These are phyloP conservation scores for Escallonia herrerae DNA, from an alignment of 129 eudicot species.

Conservation along the genomic window DNA sequence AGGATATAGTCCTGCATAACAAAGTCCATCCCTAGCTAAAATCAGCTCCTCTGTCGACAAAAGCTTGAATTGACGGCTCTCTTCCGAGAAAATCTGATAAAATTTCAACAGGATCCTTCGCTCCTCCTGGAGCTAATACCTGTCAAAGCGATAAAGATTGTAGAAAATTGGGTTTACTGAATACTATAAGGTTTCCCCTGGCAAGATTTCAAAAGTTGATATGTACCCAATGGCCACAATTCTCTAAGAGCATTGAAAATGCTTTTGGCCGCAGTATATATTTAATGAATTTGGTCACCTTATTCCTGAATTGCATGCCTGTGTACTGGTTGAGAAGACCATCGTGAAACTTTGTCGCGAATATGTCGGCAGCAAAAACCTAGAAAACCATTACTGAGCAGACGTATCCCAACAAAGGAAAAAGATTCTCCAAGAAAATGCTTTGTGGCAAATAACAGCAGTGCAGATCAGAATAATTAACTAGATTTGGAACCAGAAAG, in stretches of 20 bases:
- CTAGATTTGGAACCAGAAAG: not conserved
- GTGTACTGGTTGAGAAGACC: constrained; percentile 53
- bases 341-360: constrained; percentile 66
- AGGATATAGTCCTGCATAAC: not conserved
- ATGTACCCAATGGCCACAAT: not conserved
- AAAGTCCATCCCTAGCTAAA: constrained; percentile 15
- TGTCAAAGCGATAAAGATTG: constrained; percentile 7
- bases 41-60: constrained; percentile 40
- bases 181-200: too few species aligned
- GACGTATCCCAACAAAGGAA: not conserved
- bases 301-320: constrained; percentile 82
- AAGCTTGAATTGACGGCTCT: constrained; percentile 85
- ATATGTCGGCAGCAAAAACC: constrained; percentile 87
- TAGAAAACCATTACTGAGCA: constrained; percentile 19
- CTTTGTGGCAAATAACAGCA: not conserved
- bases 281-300: constrained; percentile 52
- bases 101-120: constrained; percentile 75
- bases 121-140: constrained; percentile 89
- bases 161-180: too few species aligned
- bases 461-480: not conserved
- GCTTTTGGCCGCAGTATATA: too few species aligned
- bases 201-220: not conserved
- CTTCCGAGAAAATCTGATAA: constrained; percentile 82
- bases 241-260: too few species aligned
- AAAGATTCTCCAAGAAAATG: not conserved